Base-by-base conservation (phyloP, 2,329 filamentous ascomycete species). In the Diaporthe aspalathi region DNA sequence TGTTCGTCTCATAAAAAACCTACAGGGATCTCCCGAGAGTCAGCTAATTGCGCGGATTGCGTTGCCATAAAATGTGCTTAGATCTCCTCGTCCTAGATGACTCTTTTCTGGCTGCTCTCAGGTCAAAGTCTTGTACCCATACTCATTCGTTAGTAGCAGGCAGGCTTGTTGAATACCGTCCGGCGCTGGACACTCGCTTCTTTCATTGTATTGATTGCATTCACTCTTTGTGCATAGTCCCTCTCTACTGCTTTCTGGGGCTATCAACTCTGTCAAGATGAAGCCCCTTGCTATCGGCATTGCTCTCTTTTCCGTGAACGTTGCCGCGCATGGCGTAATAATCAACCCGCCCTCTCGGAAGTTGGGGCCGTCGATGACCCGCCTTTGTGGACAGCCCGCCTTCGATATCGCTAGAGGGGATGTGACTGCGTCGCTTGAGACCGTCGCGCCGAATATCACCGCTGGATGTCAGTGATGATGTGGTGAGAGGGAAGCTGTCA, bases 401-500 rank as follows among this genome's bases (percentile, higher is more conserved):
- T 69, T 69, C 45, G 67, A 69, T 40, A 63, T 69, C 17, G 67
- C 67, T 16, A 68, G 35, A 43, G 43, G 43, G 8, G 67, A 69
- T 17, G 54, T 69, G 22, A 69, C 67, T 2, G 67, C 67, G 11
- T 69, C 67, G 1, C 67, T 69, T 11, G 67, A 69, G 27, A 69
- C 67, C 45, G 67, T 69, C 24, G 52, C 67, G n/a, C 67, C 67
- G 20, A 69, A 69, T 5, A 69, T 69, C n/a, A 63, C 67, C 20
- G 67, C 53, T 29, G 67, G 67, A 12, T 69, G 67, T 69, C 16
- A 69, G 67, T 69, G 5, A 17, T 3, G 14, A 29, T 22, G 3
- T 17, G 29, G 20, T 2, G 27, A 12, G 22, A 17, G 14, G 5
- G 22, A 27, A 2, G 9, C 17, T 27, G 22, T 3, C 12, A 9